phyloP scores from a whole-genome alignment of 2,329 filamentous ascomycete species.

The Whalleya microplaca region DNA sequence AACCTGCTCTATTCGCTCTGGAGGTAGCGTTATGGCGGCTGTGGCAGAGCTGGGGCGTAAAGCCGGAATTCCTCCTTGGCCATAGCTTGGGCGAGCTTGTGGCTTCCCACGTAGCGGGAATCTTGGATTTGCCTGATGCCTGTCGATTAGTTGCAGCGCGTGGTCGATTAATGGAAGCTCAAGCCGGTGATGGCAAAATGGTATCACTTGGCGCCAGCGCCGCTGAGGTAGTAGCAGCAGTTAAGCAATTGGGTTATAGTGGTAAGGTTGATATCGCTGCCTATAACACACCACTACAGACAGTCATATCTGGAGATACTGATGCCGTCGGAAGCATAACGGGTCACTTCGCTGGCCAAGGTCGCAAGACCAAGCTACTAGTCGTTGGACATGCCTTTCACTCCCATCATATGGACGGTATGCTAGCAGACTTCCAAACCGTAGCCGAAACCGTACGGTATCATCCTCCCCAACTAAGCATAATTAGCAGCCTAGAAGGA shows the following conservation, averaged over 20 bases:
- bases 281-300: conserved; percentile 34
- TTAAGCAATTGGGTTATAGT: conserved; percentile 22
- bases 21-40: conserved; percentile 38
- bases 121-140: conserved; percentile 38
- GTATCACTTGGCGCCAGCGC: conserved; percentile 32
- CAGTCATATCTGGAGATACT: conserved; percentile 34
- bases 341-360: conserved; percentile 19
- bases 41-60: conserved; percentile 38
- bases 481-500: conserved; percentile 33
- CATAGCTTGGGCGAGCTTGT: conserved; percentile 38
- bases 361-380: conserved; percentile 28
- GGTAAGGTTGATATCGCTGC: conserved; percentile 28
- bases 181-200: conserved; percentile 29
- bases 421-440: conserved; percentile 29
- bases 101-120: conserved; percentile 38
- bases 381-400: conserved; percentile 34
- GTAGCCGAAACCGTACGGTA: conserved; percentile 29
- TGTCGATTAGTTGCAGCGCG: conserved; percentile 38
- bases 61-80: conserved; percentile 35
- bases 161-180: conserved; percentile 37
- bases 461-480: conserved; percentile 18
- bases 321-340: conserved; percentile 23
- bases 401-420: conserved; percentile 32
- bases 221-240: conserved; percentile 26
- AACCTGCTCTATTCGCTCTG: conserved; percentile 40